Base-by-base conservation (phyloP, 2,329 filamentous ascomycete genomes). In the Pseudogymnoascus sp. region DNA sequence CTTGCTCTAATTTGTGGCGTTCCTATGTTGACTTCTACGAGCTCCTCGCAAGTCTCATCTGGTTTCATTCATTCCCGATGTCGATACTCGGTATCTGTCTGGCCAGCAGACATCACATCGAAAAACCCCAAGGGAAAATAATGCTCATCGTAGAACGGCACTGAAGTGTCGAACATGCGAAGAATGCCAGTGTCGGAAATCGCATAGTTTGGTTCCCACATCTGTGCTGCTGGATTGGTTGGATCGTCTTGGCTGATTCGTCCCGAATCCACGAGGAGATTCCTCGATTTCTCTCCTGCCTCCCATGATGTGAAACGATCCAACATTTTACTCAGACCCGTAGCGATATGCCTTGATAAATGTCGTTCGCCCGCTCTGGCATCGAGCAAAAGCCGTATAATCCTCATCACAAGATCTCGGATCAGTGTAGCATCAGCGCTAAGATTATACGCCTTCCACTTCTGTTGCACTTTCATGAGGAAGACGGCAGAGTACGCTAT, bases 401-500 rank as follows among this genome's bases (percentile, higher is more conserved):
- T 73, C 43, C 69, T 70, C 39, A 71, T 68, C 16, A 77, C 63
- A 2, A 77, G 69, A 13, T 71, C 69, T 2, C 68, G 71, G 6
- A 75, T 73, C 25, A 74, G 72, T 6, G 64, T 67, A 10, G 69
- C 66, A 64, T 78, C 75, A 43, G 75, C 72, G 34, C 73, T 73
- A 7, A 78, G 68, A 1, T 73, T 72, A 25, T 73, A 66, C 3
- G 71, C 65, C 36, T 74, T 75, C 75, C 72, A 75, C 57, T 71
- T 74, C 37, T 71, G 72, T 2, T 71, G 68, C 1, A 75, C 72
- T 61, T 77, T 77, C 64, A 77, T 71, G 2, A 77, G 69, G 62
- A 77, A 77, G 2, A 76, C 74, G 1, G 71, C 69, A 0, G 73
- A 72, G 62, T 73, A 76, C 3, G 74, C 69, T 28, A 77, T 74